Evolutionary conservation across 2,329 filamentous ascomycete species (phyloP), one percentile per base, ranked within the genome.

Genomic region (Claviceps sorghi): DNA sequence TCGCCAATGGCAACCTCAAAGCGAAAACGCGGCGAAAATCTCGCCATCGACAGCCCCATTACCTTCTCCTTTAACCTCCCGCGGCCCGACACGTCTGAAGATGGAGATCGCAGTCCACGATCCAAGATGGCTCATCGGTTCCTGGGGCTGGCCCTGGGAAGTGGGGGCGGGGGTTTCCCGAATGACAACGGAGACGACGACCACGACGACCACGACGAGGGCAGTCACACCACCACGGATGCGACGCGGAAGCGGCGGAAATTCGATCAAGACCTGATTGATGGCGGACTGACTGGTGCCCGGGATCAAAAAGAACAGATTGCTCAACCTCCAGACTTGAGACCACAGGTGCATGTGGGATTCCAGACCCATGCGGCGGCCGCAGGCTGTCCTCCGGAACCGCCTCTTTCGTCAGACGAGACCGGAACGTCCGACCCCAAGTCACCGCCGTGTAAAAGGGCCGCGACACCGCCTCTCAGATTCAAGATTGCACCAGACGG

Each of bases 51-150:
- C 42, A 61, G 66, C 11, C 66, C 68, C n/a, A 56, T 65, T 52
- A 61, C 66, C 48, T 78, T 78, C 62, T 71, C 72, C 1, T 78
- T 78, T 58, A 69, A 74, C 52, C 56, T 62, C 45, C 51, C 65
- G 56, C 57, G 55, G 4, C 54, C 62, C 54, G 53, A 64, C 38
- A 52, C 60, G 30, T 55, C 63, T 42, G 70, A 74, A 32, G 74
- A 76, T 49, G 76, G 75, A 53, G 72, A 66, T 59, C 69, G 64
- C 56, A 80, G 77, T 56, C 76, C 77, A n/a, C 69, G 72, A 51
- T 72, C 73, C 43, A 72, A 65, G 51, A 74, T 80, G 42, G 74
- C 72, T 41, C 72, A 74, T 60, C 69, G 69, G 58, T 78, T 80
- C 63, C 69, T 70, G 49, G 72, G 75, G 52, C 69, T 80, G 49